Evolutionary conservation across 768 basidiomycete genomes (phyloP), one percentile per base, ranked within the genome.

Genomic region (Phallus indusiatus): DNA sequence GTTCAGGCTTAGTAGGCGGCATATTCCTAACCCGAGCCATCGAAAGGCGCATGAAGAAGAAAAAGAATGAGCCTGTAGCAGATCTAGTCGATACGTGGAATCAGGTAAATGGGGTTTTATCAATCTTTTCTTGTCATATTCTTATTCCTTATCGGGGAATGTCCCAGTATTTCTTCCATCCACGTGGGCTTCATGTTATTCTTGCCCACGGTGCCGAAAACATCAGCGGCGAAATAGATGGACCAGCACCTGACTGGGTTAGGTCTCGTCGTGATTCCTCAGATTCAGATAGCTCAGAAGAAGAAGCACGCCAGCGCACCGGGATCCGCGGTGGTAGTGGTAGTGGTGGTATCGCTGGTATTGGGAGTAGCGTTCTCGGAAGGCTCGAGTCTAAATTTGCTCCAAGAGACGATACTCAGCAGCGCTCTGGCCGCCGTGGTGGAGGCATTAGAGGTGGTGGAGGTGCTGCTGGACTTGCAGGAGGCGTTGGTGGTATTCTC

Each of bases 71-170:
- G 1, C 71, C 74, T 1, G 77, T 76, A 12, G 72, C 70, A 10
- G 70, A 78, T 18, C 55, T 77, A 1, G 66, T 82, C 16, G 75
- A 77, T 54, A 67, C 69, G 55, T 82, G 81, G 81, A 82, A 82
- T 59, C 72, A 78, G 46, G 81, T 81, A 20, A 53, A 74, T 67
- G 18, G n/a, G n/a, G 33, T 35, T 24, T 8, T 10, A 28, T 7
- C 28, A 28, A n/a, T n/a, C 28, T 7, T 7, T 28, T 28, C 2
- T 2, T 3, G 7, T 17, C 1, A n/a, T 47, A 46, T 46, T 46
- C 10, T 21, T 56, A 20, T 17, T 37, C 16, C 10, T 4, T 20
- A 16, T 7, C 35, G 1, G 20, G n/a, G 5, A 36, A 63, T 61
- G 18, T 18, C n/a, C 50, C 49, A 80, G 79, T 71, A 74, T 67